Conservation (phyloP, 148 eudicot species). For the Rhododendron simsii region DNA sequence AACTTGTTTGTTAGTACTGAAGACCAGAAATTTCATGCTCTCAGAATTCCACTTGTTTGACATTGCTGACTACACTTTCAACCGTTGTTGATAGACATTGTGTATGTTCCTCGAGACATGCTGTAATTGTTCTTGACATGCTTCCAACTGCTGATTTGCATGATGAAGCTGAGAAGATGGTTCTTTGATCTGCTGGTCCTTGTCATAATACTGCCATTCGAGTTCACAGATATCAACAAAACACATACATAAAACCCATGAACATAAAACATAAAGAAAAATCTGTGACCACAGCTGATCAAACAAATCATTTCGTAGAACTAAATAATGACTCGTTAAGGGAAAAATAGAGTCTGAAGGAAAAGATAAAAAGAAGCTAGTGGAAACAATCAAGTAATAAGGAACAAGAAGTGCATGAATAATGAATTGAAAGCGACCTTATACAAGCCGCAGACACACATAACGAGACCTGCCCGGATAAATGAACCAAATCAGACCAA, state of each 20-base stretch:
- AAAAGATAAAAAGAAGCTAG: too few relatives aligned
- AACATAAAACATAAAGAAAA: background rate
- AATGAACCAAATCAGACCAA: too few relatives aligned
- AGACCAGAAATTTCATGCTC: too few relatives aligned
- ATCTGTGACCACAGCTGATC: background rate
- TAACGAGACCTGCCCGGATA: background rate
- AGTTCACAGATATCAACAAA: background rate
- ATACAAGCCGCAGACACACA: background rate
- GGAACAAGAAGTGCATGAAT: too few relatives aligned
- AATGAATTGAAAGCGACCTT: too few relatives aligned
- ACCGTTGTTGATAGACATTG: background rate
- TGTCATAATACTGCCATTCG: background rate
- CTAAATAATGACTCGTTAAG: too few relatives aligned
- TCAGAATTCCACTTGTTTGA: too few relatives aligned
- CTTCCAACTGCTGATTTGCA: background rate
- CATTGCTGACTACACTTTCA: too few relatives aligned
- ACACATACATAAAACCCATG: background rate
- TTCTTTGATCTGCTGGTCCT: background rate
- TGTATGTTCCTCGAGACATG: background rate
- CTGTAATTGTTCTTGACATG: background rate
- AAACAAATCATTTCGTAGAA: too few relatives aligned
- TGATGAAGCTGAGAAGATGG: background rate
- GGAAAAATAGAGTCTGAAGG: too few relatives aligned
- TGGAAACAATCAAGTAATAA: too few relatives aligned
- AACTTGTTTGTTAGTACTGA: background rate